A percentile compares a stretch with the other conserved stretches of the same genome.
Evolutionary conservation across 306 rosid genomes (phyloP).

Genomic region (Cyclanthera cordifolia): DNA sequence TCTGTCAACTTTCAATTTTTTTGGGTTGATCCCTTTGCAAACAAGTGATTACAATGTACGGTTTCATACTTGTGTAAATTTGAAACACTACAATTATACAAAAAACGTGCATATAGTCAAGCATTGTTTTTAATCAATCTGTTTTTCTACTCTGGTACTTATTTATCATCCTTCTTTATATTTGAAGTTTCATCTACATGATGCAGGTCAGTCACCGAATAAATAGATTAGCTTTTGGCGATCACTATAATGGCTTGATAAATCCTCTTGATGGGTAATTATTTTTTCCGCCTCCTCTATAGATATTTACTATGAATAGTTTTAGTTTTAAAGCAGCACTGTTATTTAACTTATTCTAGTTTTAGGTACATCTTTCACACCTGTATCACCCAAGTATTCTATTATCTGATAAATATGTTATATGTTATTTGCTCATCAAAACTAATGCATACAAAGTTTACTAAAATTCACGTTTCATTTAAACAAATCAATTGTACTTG

Average conservation of each 20-base stretch:
- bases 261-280: conserved; percentile 94
- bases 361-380: too few relatives aligned
- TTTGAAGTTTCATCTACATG: conserved; percentile 24
- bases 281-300: conserved; percentile 17
- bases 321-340: background rate
- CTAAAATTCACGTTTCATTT: background rate
- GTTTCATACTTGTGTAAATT: background rate
- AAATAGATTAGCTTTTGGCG: conserved; percentile 71
- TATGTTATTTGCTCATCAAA: background rate
- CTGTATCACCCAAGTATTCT: background rate
- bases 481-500: conserved; percentile 9
- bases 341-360: conserved; percentile 4
- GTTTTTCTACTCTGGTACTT: background rate
- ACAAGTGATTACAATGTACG: conserved; percentile 53
- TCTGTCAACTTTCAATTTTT: conserved; percentile 42
- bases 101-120: background rate
- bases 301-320: background rate
- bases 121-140: background rate
- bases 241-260: conserved; percentile 58
- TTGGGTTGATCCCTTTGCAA: conserved; percentile 44
- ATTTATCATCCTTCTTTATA: background rate
- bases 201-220: conserved; percentile 78
- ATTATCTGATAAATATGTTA: background rate
- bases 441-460: background rate
- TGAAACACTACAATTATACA: background rate